Evolutionary conservation across 257 asterid species (phyloP).

Genomic region (Jacaranda mimosifolia): DNA sequence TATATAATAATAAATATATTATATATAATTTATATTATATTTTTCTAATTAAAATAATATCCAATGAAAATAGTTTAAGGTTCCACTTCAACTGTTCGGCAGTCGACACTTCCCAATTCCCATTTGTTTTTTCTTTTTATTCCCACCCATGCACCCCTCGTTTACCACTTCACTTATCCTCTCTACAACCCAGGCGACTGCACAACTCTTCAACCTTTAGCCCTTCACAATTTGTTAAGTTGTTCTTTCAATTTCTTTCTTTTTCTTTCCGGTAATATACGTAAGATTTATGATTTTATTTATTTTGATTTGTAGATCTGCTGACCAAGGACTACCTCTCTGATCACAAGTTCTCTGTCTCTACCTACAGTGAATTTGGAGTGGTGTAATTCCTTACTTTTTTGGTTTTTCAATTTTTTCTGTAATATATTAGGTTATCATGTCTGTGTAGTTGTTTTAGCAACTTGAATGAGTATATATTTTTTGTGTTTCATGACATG

Average conservation of each 20-base stretch:
- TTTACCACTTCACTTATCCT: no score
- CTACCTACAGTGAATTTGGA: conserved; percentile 81
- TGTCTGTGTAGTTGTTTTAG: neutral
- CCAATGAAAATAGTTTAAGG: no score
- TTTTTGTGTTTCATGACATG: neutral
- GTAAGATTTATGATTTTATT: neutral
- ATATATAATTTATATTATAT: no score
- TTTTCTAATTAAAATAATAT: no score
- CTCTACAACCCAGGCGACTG: no score
- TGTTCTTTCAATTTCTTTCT: neutral
- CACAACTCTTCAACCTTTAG: no score
- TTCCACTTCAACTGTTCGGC: no score
- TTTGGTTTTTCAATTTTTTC: neutral
- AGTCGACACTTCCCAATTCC: no score
- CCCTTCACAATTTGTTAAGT: neutral
- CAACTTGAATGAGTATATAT: neutral
- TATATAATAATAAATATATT: no score
- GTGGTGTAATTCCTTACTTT: conserved; percentile 59
- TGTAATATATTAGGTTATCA: neutral
- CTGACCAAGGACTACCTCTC: conserved; percentile 81
- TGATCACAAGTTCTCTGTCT: conserved; percentile 88
- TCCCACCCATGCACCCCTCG: no score
- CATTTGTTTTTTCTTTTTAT: no score
- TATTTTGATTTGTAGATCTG: conserved; percentile 69
- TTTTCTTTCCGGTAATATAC: neutral